phyloP scores from a whole-genome alignment of 1,284 basidiomycete species.

The Coniophora puteana region DNA sequence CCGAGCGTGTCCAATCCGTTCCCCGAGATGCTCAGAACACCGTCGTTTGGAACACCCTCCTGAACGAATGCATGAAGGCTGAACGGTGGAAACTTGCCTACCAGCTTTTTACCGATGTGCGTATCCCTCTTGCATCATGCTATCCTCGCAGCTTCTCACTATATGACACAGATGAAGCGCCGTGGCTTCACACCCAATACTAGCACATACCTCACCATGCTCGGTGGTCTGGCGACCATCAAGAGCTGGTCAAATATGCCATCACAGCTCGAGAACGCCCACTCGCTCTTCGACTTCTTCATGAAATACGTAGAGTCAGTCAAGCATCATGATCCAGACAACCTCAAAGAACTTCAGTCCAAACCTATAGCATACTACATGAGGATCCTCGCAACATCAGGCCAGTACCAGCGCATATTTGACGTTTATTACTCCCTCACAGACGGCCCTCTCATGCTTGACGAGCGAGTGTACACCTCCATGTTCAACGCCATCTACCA shows the following conservation, averaged over 20 bases:
- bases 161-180: slow-evolving; percentile 65
- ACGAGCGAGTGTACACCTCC: slow-evolving; percentile 54
- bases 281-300: slow-evolving; percentile 55
- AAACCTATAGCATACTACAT: slow-evolving; percentile 57
- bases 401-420: slow-evolving; percentile 58
- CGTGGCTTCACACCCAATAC: slow-evolving; percentile 64
- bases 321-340: slow-evolving; percentile 42
- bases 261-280: slow-evolving; percentile 57
- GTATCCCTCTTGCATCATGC: slow-evolving; percentile 24
- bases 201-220: slow-evolving; percentile 63
- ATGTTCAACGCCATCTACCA: slow-evolving; percentile 52
- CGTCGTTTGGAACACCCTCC: slow-evolving; percentile 71
- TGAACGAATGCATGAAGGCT: slow-evolving; percentile 54
- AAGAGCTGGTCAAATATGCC: slow-evolving; percentile 51
- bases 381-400: slow-evolving; percentile 54
- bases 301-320: slow-evolving; percentile 43
- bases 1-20: slow-evolving; percentile 55
- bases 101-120: slow-evolving; percentile 62
- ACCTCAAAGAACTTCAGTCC: slow-evolving; percentile 38
- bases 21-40: slow-evolving; percentile 69
- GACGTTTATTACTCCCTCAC: slow-evolving; percentile 66
- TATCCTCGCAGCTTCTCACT: too few species aligned
- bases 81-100: slow-evolving; percentile 55
- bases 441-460: slow-evolving; percentile 52
- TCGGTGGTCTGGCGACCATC: slow-evolving; percentile 56